Percentiles rank a stretch among this genome's conserved stretches.
Conservation (phyloP, 140 eudicot species). For the Bidens hawaiensis region DNA sequence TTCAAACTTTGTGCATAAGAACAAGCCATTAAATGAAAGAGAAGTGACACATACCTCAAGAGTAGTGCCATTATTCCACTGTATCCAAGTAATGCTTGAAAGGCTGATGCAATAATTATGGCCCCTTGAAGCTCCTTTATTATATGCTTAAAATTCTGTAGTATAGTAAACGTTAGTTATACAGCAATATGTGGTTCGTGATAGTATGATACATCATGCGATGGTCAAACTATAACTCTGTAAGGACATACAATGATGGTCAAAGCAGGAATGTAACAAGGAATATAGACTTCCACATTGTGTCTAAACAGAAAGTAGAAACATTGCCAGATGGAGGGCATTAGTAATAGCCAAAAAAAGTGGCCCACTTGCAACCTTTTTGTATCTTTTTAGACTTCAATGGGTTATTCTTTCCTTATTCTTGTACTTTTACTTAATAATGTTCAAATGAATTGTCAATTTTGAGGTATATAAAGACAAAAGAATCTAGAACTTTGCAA, state of each 20-base stretch:
- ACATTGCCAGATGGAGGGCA: slow-evolving; percentile 5
- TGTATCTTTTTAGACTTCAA: not conserved
- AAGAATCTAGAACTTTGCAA: no score
- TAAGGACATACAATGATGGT: slow-evolving; percentile 1
- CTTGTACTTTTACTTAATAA: not conserved
- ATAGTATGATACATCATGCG: not conserved
- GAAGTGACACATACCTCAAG: slow-evolving; percentile 44
- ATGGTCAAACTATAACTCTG: not conserved
- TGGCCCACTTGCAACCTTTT: slow-evolving; percentile 17
- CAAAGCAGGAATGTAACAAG: not conserved
- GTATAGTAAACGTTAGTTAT: slow-evolving; percentile 11
- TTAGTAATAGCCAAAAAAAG: slow-evolving; percentile 3
- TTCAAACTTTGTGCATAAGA: not conserved
- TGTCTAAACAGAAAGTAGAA: not conserved
- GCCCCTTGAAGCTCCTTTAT: slow-evolving; percentile 98
- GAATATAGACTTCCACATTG: not conserved
- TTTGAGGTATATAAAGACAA: slow-evolving; percentile 5
- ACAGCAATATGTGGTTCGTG: not conserved
- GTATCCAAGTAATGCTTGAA: no score
- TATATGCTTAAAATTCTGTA: slow-evolving; percentile 83
- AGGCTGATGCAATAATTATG: no score
- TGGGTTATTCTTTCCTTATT: slow-evolving; percentile 12
- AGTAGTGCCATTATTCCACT: slow-evolving; percentile 64
- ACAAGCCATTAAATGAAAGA: not conserved
- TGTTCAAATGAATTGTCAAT: not conserved